phyloP scores from a whole-genome alignment of 441 rosid species.

The Populus hybrid region DNA sequence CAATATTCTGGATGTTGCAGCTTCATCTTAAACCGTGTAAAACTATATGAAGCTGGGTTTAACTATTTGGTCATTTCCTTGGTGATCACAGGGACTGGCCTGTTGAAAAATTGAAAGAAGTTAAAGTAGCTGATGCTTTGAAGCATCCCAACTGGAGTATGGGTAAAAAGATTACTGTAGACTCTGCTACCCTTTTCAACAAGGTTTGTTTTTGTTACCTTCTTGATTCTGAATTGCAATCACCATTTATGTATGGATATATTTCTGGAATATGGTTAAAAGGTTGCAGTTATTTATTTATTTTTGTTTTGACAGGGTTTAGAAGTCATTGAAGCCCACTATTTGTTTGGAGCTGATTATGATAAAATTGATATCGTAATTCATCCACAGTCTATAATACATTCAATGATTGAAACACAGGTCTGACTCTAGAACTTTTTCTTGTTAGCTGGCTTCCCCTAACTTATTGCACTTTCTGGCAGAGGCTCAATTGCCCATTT shows the following conservation, averaged over 20 bases:
- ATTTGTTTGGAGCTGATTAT: slow-evolving; percentile 85
- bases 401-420: slow-evolving; percentile 96
- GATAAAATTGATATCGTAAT: slow-evolving; percentile 84
- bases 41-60: slow-evolving; percentile 9
- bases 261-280: not conserved
- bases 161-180: slow-evolving; percentile 95
- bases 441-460: not conserved
- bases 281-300: not conserved
- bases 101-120: slow-evolving; percentile 85
- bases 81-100: slow-evolving; percentile 67
- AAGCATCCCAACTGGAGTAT: slow-evolving; percentile 95
- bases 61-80: slow-evolving; percentile 18
- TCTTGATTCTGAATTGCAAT: not conserved
- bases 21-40: not conserved
- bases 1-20: too few species aligned
- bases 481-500: not conserved
- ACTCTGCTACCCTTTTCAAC: slow-evolving; percentile 97
- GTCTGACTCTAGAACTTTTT: slow-evolving; percentile 26
- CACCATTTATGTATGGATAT: not conserved
- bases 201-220: slow-evolving; percentile 45
- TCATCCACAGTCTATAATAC: slow-evolving; percentile 89
- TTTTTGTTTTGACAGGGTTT: slow-evolving; percentile 58
- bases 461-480: not conserved
- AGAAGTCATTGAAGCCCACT: slow-evolving; percentile 96
- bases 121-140: slow-evolving; percentile 88